A percentile compares a stretch with the other conserved stretches of the same genome.
phyloP scores from a whole-genome alignment of 2,329 filamentous ascomycete genomes.

The Penicillium concentricum region DNA sequence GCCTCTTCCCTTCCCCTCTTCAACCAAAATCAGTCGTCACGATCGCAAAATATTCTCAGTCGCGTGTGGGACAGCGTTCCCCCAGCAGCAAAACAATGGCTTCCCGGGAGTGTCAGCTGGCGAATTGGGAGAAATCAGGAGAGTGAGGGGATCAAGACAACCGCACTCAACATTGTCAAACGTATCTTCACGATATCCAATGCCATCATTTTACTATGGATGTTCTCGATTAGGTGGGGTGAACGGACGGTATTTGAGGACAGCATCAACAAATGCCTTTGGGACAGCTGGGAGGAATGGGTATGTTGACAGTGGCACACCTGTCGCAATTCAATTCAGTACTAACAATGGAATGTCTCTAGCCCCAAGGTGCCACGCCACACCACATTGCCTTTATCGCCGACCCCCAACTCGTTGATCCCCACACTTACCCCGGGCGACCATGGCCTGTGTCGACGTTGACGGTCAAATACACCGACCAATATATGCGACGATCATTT shows the following conservation, averaged over 20 bases:
- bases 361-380: conserved; percentile 76
- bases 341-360: conserved; percentile 12
- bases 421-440: conserved; percentile 88
- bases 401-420: conserved; percentile 88
- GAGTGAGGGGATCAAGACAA: conserved; percentile 17
- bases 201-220: conserved; percentile 70
- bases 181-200: conserved; percentile 54
- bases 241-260: conserved; percentile 76
- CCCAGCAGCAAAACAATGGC: conserved; percentile 23
- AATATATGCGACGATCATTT: conserved; percentile 83
- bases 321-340: not conserved
- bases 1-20: conserved; percentile 28
- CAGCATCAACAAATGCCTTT: conserved; percentile 70
- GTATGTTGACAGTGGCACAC: conserved; percentile 50
- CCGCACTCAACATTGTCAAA: conserved; percentile 13
- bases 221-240: conserved; percentile 76
- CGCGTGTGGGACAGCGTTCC: conserved; percentile 21
- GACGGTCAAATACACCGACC: conserved; percentile 75
- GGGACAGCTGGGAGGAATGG: conserved; percentile 91
- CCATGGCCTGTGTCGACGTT: conserved; percentile 68
- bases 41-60: conserved; percentile 11
- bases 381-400: conserved; percentile 83
- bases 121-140: conserved; percentile 8
- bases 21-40: conserved; percentile 13
- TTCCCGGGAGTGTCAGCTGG: conserved; percentile 14